Evolutionary conservation across 352 stramenopile species (phyloP).

Genomic region (Phytopythium litorale): DNA sequence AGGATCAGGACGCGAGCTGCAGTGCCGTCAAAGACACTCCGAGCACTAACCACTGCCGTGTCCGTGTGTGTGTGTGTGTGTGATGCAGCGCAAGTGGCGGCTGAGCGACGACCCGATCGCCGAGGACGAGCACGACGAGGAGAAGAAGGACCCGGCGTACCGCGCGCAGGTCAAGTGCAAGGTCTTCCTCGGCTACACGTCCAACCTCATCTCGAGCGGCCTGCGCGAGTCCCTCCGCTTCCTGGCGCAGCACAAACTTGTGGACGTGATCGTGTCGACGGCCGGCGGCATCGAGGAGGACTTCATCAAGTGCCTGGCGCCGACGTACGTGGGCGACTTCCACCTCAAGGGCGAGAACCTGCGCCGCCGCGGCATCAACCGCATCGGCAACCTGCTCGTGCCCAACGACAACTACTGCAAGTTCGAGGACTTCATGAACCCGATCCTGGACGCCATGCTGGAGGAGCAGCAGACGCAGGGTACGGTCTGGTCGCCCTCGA

Average conservation of each 20-base stretch:
- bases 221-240: conserved; percentile 98
- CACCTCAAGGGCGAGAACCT: conserved; percentile 91
- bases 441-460: conserved; percentile 97
- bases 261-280: conserved; percentile 96
- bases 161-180: conserved; percentile 90
- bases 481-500: conserved; percentile 95
- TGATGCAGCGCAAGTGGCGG: conserved; percentile 89
- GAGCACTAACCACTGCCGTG: too few relatives aligned
- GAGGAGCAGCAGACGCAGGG: conserved; percentile 95
- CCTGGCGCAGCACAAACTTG: conserved; percentile 97
- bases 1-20: too few relatives aligned
- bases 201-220: conserved; percentile 99
- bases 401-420: conserved; percentile 99
- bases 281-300: conserved; percentile 95
- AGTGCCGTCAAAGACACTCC: too few relatives aligned
- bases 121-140: conserved; percentile 92
- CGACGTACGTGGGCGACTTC: conserved; percentile 99
- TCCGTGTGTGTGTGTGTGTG: neutral
- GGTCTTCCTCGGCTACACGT: conserved; percentile 99
- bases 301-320: conserved; percentile 99
- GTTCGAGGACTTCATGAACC: conserved; percentile 96
- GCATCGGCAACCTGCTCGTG: conserved; percentile 99
- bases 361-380: conserved; percentile 96
- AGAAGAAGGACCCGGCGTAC: conserved; percentile 71
- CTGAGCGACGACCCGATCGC: conserved; percentile 93